These are phyloP conservation scores for Phaeotremella skinneri DNA, from an alignment of 768 basidiomycete genomes.

Conservation along the genomic window DNA sequence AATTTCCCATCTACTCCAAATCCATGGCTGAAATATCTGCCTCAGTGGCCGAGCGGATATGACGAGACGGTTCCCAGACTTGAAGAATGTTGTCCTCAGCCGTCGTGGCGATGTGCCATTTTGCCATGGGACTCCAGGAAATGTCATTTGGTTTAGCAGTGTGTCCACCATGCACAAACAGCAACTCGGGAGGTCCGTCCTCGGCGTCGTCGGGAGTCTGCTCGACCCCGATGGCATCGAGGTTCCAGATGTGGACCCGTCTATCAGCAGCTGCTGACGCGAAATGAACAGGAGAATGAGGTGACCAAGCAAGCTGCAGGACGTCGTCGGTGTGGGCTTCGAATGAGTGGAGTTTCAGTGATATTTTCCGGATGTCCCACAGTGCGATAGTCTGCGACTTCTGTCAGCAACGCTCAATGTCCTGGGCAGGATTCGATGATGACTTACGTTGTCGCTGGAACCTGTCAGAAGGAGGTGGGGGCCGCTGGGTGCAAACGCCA, in stretches of 20 bases:
- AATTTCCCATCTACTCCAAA: slow-evolving; percentile 68
- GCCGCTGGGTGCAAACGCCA: slow-evolving; percentile 80
- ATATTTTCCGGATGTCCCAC: slow-evolving; percentile 73
- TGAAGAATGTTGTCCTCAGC: slow-evolving; percentile 96
- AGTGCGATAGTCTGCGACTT: slow-evolving; percentile 70
- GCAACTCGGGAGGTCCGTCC: slow-evolving; percentile 92
- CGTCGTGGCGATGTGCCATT: slow-evolving; percentile 80
- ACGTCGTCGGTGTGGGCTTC: slow-evolving; percentile 94
- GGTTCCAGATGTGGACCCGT: slow-evolving; percentile 91
- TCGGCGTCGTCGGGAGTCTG: slow-evolving; percentile 98
- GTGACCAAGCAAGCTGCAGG: slow-evolving; percentile 91
- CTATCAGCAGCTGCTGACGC: slow-evolving; percentile 93
- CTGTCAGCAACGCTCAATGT: slow-evolving; percentile 2
- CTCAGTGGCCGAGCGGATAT: slow-evolving; percentile 87
- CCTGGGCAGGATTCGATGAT: neutral
- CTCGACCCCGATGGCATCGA: slow-evolving; percentile 84
- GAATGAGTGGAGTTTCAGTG: slow-evolving; percentile 79
- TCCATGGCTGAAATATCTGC: slow-evolving; percentile 81
- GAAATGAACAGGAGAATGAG: slow-evolving; percentile 84
- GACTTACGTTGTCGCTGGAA: slow-evolving; percentile 81
- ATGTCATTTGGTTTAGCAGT: slow-evolving; percentile 80
- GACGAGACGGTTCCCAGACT: slow-evolving; percentile 96
- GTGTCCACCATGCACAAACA: slow-evolving; percentile 87
- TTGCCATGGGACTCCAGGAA: slow-evolving; percentile 79
- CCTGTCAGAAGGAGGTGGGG: slow-evolving; percentile 83